Evolutionary conservation across 805 yeast genomes (phyloP), one percentile per base, ranked within the genome.

Genomic region (Myxozyma nipponensis): DNA sequence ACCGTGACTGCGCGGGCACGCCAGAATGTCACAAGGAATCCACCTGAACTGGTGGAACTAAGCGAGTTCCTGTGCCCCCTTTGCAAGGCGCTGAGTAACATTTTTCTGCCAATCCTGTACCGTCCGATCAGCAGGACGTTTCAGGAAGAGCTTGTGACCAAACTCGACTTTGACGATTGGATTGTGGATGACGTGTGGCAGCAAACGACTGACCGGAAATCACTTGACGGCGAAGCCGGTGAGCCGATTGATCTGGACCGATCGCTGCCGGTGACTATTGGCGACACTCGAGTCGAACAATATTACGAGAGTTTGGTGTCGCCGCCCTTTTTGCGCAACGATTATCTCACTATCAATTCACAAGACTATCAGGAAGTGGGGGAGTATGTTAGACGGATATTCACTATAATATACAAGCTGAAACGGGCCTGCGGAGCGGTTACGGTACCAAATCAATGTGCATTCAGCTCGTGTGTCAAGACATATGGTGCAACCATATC

Each of bases 51-150:
- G 55, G 68, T 74, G 10, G 81, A 81, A 25, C 78, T 79, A 50
- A 78, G 81, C 5, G 95, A 90, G 61, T 84, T 86, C 58, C 69
- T 86, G 23, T 91, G 98, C 63, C 98, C 98, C 0, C 74, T 91
- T 34, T 91, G 98, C 71, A 88, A 88, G 53, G 84, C 95, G 0
- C 72, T 91, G 40, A 85, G 84, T 63, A 91, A 91, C 63, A 75
- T 84, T 52, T 88, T 91, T 63, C 69, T 91, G 39, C 98, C 98
- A 0, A 72, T 85, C 1, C 63, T 83, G 32, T 83, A 86, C 79
- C 62, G 72, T 2, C 59, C 70, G 3, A 83, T 83, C 61, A 69
- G 56, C 5, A 47, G 59, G 2, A 36, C 58, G 3, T 35, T 66
- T 6, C 52, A 58, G 3, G 38, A 37, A 5, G 42, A 41, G 22